A percentile compares a stretch with the other conserved stretches of the same genome.
phyloP scores from a whole-genome alignment of 305 asterid species.

The Solanum hybrid region DNA sequence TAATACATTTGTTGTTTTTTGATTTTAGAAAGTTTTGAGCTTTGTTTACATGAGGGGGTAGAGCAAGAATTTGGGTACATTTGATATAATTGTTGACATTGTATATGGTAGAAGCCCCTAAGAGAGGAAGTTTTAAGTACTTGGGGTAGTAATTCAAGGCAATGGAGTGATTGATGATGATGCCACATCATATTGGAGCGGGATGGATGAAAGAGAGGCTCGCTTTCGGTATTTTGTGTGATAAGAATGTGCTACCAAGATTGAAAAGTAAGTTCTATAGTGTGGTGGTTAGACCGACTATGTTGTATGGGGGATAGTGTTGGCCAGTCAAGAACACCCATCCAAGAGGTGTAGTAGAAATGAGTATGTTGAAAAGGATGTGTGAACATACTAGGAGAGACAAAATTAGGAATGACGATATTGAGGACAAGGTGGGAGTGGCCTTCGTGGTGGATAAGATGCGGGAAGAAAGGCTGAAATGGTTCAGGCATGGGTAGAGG shows the following conservation, averaged over 20 bases:
- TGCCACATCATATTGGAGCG: neutral
- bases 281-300: neutral
- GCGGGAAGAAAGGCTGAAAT: neutral
- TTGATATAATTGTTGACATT: neutral
- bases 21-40: neutral
- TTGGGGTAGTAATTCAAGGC: neutral
- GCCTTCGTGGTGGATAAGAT: neutral
- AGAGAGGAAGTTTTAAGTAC: neutral
- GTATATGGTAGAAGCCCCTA: neutral
- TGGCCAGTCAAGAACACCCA: neutral
- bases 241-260: neutral
- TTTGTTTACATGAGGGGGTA: neutral
- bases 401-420: neutral
- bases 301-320: accelerated
- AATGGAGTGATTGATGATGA: neutral
- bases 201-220: neutral
- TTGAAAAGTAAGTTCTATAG: neutral
- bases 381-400: neutral
- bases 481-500: neutral
- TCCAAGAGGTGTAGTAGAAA: neutral
- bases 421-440: neutral
- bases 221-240: neutral
- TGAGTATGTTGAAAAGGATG: neutral
- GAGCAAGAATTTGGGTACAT: neutral
- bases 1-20: neutral